These are phyloP conservation scores for Gloeostereum incarnatum DNA, from an alignment of 768 basidiomycete genomes.

Conservation along the genomic window DNA sequence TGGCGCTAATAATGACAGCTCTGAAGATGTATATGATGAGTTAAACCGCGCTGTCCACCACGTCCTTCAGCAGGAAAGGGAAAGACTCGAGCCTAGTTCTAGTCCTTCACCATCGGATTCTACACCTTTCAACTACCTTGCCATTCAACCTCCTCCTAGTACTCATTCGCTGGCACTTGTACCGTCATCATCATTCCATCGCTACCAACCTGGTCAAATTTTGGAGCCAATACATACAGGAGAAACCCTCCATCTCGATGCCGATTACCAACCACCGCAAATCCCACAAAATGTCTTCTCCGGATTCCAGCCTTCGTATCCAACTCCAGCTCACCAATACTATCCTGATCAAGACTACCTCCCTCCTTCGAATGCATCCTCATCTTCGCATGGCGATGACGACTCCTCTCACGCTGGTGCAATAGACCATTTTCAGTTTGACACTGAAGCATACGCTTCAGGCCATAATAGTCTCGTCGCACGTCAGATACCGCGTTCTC, in stretches of 20 bases:
- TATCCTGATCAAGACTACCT: slow-evolving; percentile 26
- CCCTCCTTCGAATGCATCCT: slow-evolving; percentile 20
- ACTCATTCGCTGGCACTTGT: too few species aligned
- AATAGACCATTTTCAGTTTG: slow-evolving; percentile 54
- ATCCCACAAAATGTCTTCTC: slow-evolving; percentile 17
- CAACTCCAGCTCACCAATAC: slow-evolving; percentile 16
- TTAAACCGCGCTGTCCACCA: too few species aligned
- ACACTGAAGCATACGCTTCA: slow-evolving; percentile 63
- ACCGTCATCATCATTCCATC: slow-evolving; percentile 17
- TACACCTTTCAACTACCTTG: too few species aligned
- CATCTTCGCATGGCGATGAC: slow-evolving; percentile 19
- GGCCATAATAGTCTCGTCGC: slow-evolving; percentile 42
- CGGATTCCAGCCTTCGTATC: slow-evolving; percentile 11
- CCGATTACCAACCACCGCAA: slow-evolving; percentile 16
- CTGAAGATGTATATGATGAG: too few species aligned
- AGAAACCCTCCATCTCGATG: slow-evolving; percentile 48
- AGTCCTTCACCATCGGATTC: too few species aligned
- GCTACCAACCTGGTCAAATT: slow-evolving; percentile 54
- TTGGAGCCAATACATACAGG: slow-evolving; percentile 57
- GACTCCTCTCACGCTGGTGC: slow-evolving; percentile 23
- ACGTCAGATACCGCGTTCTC: slow-evolving; percentile 48
- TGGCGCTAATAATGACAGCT: too few species aligned
- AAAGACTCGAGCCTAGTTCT: too few species aligned
- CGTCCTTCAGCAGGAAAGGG: too few species aligned
- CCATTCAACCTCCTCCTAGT: too few species aligned